Base-by-base conservation (phyloP, 192 early-diverging fungal genomes). In the Diversispora eburnea region DNA sequence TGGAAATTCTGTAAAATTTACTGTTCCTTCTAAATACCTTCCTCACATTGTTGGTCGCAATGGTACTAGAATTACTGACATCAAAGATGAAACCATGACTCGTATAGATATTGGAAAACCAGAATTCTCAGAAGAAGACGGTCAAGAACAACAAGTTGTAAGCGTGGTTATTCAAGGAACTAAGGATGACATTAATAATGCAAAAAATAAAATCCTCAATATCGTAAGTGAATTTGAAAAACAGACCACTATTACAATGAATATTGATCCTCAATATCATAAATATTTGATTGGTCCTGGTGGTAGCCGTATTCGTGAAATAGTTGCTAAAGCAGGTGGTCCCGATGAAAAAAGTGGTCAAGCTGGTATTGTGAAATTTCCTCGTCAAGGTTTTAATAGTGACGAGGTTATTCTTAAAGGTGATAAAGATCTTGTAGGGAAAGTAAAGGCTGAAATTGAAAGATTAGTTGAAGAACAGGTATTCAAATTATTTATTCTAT, bases 41-140 rank as follows among this genome's bases (percentile, higher is more conserved):
- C 91, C 91, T 0, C 87, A 90, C 60, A 83, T 97, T 70, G 88
- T 97, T 51, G 95, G 95, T 15, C 83, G 88, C 10, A 83, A 77
- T 3, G 94, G 94, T 20, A 68, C 88, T 56, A 86, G 82, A 56
- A 88, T 93, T 67, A 83, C 83, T 71, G 91, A 92, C 79, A 89
- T 95, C 74, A 91, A 91, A 79, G 86, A 84, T 62, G 84, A 81
- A 13, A 88, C 86, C 48, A 79, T 87, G 59, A 88, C 93, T 17
- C 88, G 88, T 56, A 93, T 97, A 76, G 92, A 94, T 73, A 83
- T 96, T 58, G 79, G 77, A 20, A 81, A 72, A 74, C 72, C 79
- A 20, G 64, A 73, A 15, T 61, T 81, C 15, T 69, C 79, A 12
- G 81, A 82, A 12, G 81, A 82, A n/a, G 74, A 80, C 10, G 78